Evolutionary conservation across 805 yeast species (phyloP).

Genomic region (Vanderwaltozyma verrucispora): DNA sequence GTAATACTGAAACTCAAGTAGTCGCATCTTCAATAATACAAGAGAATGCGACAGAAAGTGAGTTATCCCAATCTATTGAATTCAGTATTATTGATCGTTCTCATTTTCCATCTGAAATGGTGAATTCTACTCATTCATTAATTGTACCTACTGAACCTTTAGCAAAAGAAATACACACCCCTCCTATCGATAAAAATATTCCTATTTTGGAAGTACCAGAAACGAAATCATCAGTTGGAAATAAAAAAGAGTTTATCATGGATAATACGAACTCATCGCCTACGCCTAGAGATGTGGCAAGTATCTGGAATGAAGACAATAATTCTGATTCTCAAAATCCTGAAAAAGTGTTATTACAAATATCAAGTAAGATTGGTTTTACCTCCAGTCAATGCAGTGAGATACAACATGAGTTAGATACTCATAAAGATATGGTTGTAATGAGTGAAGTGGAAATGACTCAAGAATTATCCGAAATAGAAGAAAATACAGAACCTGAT

Average conservation of each 20-base stretch:
- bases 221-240: slow-evolving; percentile 8
- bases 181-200: background rate
- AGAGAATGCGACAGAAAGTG: too few species aligned
- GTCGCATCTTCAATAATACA: background rate
- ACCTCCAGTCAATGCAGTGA: slow-evolving; percentile 1
- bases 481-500: slow-evolving; percentile 6
- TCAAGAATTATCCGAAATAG: slow-evolving; percentile 25
- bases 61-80: background rate
- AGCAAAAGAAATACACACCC: background rate
- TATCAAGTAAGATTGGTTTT: slow-evolving; percentile 7
- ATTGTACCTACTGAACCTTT: background rate
- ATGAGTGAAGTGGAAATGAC: slow-evolving; percentile 21
- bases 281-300: background rate
- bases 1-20: background rate
- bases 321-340: background rate
- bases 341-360: slow-evolving; percentile 8
- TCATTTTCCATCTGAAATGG: too few species aligned
- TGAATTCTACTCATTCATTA: too few species aligned
- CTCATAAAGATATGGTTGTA: slow-evolving; percentile 5
- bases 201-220: slow-evolving; percentile 8
- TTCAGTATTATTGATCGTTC: too few species aligned
- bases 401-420: background rate
- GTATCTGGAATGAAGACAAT: background rate
- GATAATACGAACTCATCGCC: slow-evolving; percentile 1
- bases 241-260: background rate